Evolutionary conservation across 169 alveolate genomes (phyloP), one percentile per base, ranked within the genome.

Genomic region (Plasmodium yoelii): DNA sequence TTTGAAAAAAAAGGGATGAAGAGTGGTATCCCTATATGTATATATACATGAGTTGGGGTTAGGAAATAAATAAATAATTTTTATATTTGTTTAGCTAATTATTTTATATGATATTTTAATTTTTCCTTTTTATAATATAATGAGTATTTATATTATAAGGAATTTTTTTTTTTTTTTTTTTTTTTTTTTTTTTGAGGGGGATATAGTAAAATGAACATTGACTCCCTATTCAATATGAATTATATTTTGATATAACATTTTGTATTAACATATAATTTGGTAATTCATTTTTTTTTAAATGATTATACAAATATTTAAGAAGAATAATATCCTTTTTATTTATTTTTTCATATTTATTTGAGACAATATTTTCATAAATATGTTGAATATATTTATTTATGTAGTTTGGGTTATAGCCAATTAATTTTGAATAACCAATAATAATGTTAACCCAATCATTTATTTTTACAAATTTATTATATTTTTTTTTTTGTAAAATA

Each of bases 391-490:
- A 34, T 34, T 34, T 34, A 3, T 34, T 34, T 34, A 34, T 34
- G 42, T 34, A 34, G 42, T 34, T 4, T 34, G 42, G 42, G 7
- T 34, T 34, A 34, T 34, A 34, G 42, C 7, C 5, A 34, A 5
- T 0, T 34, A 34, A 34, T 34, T 34, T 34, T 34, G 42, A 34
- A 3, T 34, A 34, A 5, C 42, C 42, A 34, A 34, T 34, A 39
- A 75, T 61, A 10, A 75, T 5, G 9, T 65, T 75, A 18, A 49
- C 59, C 88, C 88, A 75, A 34, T 75, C 88, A 1, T 64, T 5
- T n/a, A 42, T 56, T 12, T 22, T 59, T 34, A 75, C 24, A 24
- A 49, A 13, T 12, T 75, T 24, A n/a, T 22, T 34, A 55, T 39
- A 49, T 22, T 61, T 60, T 4, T 28, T 26, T 3, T 7, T 47